Base-by-base conservation (phyloP, 768 basidiomycete genomes). In the Sporobolomyces pararoseus region DNA sequence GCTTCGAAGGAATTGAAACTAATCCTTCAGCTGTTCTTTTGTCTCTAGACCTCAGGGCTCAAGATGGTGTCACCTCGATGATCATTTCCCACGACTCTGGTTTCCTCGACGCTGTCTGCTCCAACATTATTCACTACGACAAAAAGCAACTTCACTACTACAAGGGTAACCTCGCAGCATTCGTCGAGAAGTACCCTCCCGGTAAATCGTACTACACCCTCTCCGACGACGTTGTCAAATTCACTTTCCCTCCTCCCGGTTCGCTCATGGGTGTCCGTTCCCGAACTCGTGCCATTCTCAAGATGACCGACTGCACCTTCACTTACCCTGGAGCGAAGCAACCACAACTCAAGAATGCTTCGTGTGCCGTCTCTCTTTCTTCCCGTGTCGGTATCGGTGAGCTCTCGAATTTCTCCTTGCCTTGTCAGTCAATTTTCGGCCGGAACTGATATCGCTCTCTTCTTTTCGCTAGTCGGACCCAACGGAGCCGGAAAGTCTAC, bases 401-500 rank as follows among this genome's bases (percentile, higher is more conserved):
- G 69, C 53, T 60, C 44, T 29, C 6, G 21, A 13, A 23, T 21
- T 10, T 9, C 34, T 19, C 19, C 10, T n/a, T 42, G 7, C 23
- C 19, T n/a, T 14, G n/a, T n/a, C n/a, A n/a, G n/a, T n/a, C 27
- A 3, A 14, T 23, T 37, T 21, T n/a, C 2, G 27, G 12, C 78
- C 25, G 10, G 3, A 12, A 27, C 35, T 91, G 90, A n/a, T 35
- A 23, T n/a, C 7, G 10, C 31, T 7, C 23, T 21, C 10, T 29
- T 9, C 52, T 47, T 51, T 31, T 32, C 53, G 23, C 7, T 27
- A 68, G 69, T 68, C 69, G 91, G 93, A 12, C 91, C 92, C 32
- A 95, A 95, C 81, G 91, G 93, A 77, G 93, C 94, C 65, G 94
- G 94, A 67, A 97, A 96, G 81, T 94, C 91, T 60, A 97, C 94